phyloP scores from a whole-genome alignment of 768 basidiomycete genomes.

The Galerina sulciceps region DNA sequence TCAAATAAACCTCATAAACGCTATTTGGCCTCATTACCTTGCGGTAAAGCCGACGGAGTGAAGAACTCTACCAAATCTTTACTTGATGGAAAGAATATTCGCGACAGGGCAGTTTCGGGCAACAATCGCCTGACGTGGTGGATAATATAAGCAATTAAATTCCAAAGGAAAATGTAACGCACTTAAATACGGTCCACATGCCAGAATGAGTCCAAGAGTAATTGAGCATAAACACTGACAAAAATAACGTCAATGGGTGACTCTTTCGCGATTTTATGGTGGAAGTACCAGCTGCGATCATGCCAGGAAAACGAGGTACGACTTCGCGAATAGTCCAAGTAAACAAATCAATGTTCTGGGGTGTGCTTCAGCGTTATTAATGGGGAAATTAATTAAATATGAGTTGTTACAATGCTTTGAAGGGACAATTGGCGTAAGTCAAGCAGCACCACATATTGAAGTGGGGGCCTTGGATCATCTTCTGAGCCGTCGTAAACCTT shows the following conservation, averaged over 20 bases:
- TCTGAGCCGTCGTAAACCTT: conserved; percentile 42
- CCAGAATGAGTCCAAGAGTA: conserved; percentile 76
- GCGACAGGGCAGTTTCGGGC: conserved; percentile 59
- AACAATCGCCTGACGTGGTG: conserved; percentile 55
- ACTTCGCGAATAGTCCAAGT: conserved; percentile 70
- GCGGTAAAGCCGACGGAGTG: conserved; percentile 53
- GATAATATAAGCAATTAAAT: not conserved
- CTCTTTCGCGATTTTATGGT: not conserved
- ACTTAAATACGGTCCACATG: conserved; percentile 72
- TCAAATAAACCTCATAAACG: conserved; percentile 6
- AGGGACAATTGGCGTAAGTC: conserved; percentile 63
- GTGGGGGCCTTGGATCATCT: conserved; percentile 38
- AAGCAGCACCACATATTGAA: conserved; percentile 73
- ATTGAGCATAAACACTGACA: conserved; percentile 70
- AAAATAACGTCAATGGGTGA: conserved; percentile 10
- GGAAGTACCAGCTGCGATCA: conserved; percentile 62
- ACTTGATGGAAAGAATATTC: conserved; percentile 68
- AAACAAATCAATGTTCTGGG: conserved; percentile 62
- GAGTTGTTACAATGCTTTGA: conserved; percentile 50
- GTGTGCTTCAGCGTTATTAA: conserved; percentile 5
- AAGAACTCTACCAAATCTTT: conserved; percentile 62
- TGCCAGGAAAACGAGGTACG: conserved; percentile 73
- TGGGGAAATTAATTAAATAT: conserved; percentile 26
- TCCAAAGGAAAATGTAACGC: conserved; percentile 26
- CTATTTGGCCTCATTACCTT: conserved; percentile 45